Percentiles rank a stretch among this genome's conserved stretches.
Evolutionary conservation across 805 yeast genomes (phyloP).

Genomic region (Cyberlindnera americana): DNA sequence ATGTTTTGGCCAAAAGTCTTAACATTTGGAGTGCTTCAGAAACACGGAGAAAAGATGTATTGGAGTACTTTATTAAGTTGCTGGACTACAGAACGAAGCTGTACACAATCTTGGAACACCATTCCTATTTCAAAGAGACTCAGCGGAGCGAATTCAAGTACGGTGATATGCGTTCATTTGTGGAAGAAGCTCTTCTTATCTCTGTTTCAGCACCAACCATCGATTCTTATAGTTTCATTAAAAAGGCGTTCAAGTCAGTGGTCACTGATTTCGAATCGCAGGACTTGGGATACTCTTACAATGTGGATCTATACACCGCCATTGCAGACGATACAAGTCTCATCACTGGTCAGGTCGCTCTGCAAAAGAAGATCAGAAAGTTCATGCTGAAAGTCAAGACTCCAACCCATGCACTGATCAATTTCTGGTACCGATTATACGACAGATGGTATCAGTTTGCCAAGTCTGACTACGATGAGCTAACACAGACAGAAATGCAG

Average conservation of each 20-base stretch:
- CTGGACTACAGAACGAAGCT: conserved; percentile 36
- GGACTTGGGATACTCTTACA: conserved; percentile 18
- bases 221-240: conserved; percentile 46
- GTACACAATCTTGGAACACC: conserved; percentile 26
- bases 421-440: conserved; percentile 44
- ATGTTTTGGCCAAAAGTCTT: conserved; percentile 34
- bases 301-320: conserved; percentile 37
- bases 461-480: conserved; percentile 20
- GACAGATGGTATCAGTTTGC: conserved; percentile 41
- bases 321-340: conserved; percentile 52
- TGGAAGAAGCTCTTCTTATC: conserved; percentile 50
- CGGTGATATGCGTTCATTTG: conserved; percentile 32
- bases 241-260: conserved; percentile 35
- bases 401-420: conserved; percentile 35
- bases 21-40: conserved; percentile 30
- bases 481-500: conserved; percentile 35
- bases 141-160: conserved; percentile 26
- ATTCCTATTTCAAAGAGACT: conserved; percentile 24
- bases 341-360: conserved; percentile 68
- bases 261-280: conserved; percentile 20
- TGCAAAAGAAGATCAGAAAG: conserved; percentile 62
- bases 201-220: conserved; percentile 49
- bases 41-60: conserved; percentile 31
- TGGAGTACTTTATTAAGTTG: conserved; percentile 38
- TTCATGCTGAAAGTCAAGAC: conserved; percentile 26